phyloP scores from a whole-genome alignment of 1,139 yeast species.

The Pichia sp. region DNA sequence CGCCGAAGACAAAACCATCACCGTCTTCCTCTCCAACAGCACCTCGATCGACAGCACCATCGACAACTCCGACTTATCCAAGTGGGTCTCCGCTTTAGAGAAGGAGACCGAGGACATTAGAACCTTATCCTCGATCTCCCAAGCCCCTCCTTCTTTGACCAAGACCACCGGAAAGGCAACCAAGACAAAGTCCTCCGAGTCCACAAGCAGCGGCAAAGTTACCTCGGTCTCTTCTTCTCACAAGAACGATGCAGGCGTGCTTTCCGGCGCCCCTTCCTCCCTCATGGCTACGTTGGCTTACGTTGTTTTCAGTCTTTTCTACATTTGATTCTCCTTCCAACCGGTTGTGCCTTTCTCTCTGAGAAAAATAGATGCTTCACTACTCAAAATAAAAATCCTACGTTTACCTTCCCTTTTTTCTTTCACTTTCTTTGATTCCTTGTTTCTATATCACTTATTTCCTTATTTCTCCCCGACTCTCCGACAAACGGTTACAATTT shows the following conservation, averaged over 20 bases:
- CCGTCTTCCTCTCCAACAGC: constrained; percentile 57
- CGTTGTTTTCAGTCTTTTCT: constrained; percentile 3
- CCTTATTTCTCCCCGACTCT: neutral
- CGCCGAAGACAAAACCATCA: constrained; percentile 53
- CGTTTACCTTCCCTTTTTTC: neutral
- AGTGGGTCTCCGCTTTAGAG: constrained; percentile 34
- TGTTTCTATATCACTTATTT: neutral
- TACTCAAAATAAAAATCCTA: neutral
- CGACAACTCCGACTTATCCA: constrained; percentile 34
- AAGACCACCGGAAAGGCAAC: constrained; percentile 8
- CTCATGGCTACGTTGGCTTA: neutral
- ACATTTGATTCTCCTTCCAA: neutral
- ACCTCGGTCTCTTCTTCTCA: neutral
- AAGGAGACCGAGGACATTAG: constrained; percentile 12
- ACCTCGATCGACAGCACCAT: constrained; percentile 45
- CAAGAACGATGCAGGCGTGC: neutral
- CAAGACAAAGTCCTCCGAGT: neutral
- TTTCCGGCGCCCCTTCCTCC: neutral
- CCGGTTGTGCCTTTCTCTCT: neutral
- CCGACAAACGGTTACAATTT: too few relatives aligned
- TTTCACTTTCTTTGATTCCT: neutral
- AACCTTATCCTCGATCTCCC: constrained; percentile 16
- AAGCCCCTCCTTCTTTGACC: constrained; percentile 4
- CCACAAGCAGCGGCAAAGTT: neutral
- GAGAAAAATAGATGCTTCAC: too few relatives aligned